Percentiles rank a stretch among this genome's conserved stretches.
These are phyloP conservation scores for Aegilops speltoides DNA, from an alignment of 176 grass and related monocot genomes.

Conservation along the genomic window DNA sequence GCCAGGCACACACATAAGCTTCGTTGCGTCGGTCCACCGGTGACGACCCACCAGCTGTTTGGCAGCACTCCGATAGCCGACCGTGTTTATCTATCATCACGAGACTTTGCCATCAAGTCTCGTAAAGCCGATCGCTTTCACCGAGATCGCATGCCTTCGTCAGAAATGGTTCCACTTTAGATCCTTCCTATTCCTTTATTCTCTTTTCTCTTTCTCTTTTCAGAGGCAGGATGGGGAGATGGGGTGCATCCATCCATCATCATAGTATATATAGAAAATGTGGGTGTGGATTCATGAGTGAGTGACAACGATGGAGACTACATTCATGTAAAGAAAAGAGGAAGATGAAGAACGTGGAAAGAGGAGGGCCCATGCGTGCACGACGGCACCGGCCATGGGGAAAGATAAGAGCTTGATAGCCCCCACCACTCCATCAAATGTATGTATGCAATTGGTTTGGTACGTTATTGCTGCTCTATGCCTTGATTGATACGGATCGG, in stretches of 20 bases:
- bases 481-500: too few species aligned
- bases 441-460: too few species aligned
- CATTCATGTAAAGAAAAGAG: too few species aligned
- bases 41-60: not conserved
- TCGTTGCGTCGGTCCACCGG: too few species aligned
- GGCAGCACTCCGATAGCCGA: not conserved
- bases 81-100: conserved; percentile 23
- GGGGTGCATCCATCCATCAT: not conserved
- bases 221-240: not conserved
- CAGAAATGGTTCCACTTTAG: not conserved
- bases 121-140: not conserved
- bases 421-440: not conserved
- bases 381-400: conserved; percentile 32
- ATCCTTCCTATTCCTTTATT: not conserved
- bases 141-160: not conserved
- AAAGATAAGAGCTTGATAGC: conserved; percentile 11
- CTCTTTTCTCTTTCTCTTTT: not conserved
- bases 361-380: conserved; percentile 5
- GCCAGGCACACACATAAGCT: too few species aligned
- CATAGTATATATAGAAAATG: not conserved
- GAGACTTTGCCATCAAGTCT: not conserved
- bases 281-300: not conserved
- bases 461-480: too few species aligned
- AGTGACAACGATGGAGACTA: too few species aligned
- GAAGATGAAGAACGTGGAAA: too few species aligned